Conservation (phyloP, 352 stramenopile species). For the Globisporangium paddicum region DNA sequence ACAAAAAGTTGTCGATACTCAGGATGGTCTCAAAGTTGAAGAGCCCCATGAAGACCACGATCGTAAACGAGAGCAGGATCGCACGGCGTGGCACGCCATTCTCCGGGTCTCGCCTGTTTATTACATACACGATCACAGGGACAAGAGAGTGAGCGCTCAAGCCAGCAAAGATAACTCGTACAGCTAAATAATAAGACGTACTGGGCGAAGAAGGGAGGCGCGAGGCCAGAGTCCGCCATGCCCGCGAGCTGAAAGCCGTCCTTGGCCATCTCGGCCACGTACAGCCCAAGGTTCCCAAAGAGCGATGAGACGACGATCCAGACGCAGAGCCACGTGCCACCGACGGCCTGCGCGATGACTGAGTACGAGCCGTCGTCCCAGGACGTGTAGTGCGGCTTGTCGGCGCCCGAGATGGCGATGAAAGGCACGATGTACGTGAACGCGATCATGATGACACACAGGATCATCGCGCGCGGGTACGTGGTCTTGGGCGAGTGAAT, state of each 20-base stretch:
- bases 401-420: slow-evolving; percentile 55
- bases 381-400: slow-evolving; percentile 68
- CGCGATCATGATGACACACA: slow-evolving; percentile 70
- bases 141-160: not conserved
- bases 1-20: slow-evolving; percentile 79
- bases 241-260: slow-evolving; percentile 76
- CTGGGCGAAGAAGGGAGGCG: slow-evolving; percentile 71
- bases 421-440: slow-evolving; percentile 77
- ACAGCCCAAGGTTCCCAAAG: slow-evolving; percentile 75
- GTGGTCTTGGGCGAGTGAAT: slow-evolving; percentile 65
- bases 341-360: slow-evolving; percentile 59
- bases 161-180: not conserved
- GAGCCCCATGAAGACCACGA: slow-evolving; percentile 75
- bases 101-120: slow-evolving; percentile 36
- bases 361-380: slow-evolving; percentile 80
- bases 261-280: slow-evolving; percentile 81
- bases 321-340: slow-evolving; percentile 61
- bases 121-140: not conserved
- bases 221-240: slow-evolving; percentile 79
- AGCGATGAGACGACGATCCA: slow-evolving; percentile 76
- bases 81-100: slow-evolving; percentile 62
- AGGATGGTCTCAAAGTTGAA: slow-evolving; percentile 83
- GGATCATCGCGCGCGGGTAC: slow-evolving; percentile 73
- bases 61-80: slow-evolving; percentile 68
- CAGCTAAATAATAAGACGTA: slow-evolving; percentile 21